Evolutionary conservation across 768 basidiomycete genomes (phyloP), one percentile per base, ranked within the genome.

Genomic region (Boletellus sp.): DNA sequence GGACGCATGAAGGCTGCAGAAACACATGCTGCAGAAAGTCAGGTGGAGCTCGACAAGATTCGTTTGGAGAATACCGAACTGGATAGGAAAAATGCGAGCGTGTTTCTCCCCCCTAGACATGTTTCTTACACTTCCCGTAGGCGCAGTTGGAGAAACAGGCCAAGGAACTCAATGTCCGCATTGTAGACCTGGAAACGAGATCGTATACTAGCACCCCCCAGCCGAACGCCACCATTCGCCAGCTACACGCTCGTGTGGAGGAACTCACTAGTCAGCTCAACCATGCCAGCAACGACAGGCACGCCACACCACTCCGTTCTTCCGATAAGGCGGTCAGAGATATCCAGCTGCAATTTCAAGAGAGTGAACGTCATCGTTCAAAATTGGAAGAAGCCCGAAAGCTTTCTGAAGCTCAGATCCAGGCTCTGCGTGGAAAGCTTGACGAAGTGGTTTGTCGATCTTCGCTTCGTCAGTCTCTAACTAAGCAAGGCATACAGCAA

Each of bases 1-100:
- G 87, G 89, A 46, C 78, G 86, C 35, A 83, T 90, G 79, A 87
- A 85, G 72, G 87, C 88, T 66, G 87, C 88, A 3, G 91, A 93
- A 60, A 65, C 75, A 0, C 82, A 84, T 53, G 86, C 87, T 3
- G 80, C 77, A 45, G 88, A 92, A 60, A 85, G 80, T 54, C 86
- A 90, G 61, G 58, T 81, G 28, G 89, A 92, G 63, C 75, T 93
- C 2, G 84, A 85, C 52, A 84, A 83, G 61, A 76, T 84, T 22
- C 75, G 88, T 6, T 77, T 84, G n/a, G 88, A 91, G 65, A 92
- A 92, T 60, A 85, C 88, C 0, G 81, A 86, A 53, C 66, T 93
- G 34, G 90, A 93, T 52, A 81, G 81, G 62, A 70, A 78, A 42
- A 94, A 93, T 60, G 90, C 91, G 56, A 56, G 72, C 57, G 7